These are phyloP conservation scores for Rhodotorula sp. DNA, from an alignment of 1,284 basidiomycete species.

Conservation along the genomic window DNA sequence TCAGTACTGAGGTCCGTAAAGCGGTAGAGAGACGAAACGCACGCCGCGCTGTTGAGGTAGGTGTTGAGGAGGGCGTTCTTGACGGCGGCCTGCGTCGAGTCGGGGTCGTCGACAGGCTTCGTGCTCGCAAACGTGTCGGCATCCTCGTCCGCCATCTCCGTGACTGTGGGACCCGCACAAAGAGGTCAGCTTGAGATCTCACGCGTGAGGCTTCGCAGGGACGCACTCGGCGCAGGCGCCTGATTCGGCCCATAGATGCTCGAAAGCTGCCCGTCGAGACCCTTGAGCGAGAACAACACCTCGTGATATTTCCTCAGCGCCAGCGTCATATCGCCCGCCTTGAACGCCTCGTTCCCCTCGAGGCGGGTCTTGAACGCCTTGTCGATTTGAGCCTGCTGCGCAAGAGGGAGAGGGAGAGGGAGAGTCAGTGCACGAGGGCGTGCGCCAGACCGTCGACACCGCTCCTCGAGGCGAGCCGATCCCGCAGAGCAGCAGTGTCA, in stretches of 20 bases:
- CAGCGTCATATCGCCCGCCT: conserved; percentile 16
- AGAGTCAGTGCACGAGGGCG: background rate
- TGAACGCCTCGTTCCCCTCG: conserved; percentile 29
- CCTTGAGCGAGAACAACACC: conserved; percentile 24
- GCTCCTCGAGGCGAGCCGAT: background rate
- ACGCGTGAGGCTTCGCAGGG: background rate
- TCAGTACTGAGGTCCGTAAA: background rate
- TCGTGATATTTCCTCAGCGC: conserved; percentile 28
- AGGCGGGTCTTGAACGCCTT: conserved; percentile 20
- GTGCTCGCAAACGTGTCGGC: background rate
- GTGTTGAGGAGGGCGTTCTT: conserved; percentile 15
- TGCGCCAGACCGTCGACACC: background rate
- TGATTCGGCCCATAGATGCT: too few relatives aligned
- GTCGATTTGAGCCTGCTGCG: conserved; percentile 8
- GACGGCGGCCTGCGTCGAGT: background rate
- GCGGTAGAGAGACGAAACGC: background rate
- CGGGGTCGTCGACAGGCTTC: background rate
- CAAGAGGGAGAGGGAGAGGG: too few relatives aligned
- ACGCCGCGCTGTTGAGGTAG: conserved; percentile 17
- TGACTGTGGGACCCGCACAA: too few relatives aligned
- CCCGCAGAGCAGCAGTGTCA: too few relatives aligned
- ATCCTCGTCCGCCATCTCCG: background rate
- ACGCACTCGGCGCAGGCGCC: background rate
- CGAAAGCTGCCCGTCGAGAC: background rate
- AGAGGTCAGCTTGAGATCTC: too few relatives aligned